Evolutionary conservation across 2,329 filamentous ascomycete genomes (phyloP).

Genomic region (Exophiala bonariae): DNA sequence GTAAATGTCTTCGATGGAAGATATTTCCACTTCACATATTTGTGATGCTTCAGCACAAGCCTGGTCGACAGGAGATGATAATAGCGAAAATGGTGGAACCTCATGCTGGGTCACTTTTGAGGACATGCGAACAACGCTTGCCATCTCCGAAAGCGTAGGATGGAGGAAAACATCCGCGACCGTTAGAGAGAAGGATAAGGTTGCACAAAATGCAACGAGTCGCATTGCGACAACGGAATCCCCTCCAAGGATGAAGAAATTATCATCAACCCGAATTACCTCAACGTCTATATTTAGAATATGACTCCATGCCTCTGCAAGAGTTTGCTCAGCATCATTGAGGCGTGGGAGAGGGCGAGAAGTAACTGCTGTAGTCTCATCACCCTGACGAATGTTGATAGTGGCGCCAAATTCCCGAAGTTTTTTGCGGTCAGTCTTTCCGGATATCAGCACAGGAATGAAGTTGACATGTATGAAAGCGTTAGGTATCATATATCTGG

Average conservation of each 20-base stretch:
- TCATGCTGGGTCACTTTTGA: constrained; percentile 11
- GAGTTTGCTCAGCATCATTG: constrained; percentile 7
- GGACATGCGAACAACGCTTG: constrained; percentile 38
- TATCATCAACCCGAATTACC: constrained; percentile 37
- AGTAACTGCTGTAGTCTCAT: constrained; percentile 20
- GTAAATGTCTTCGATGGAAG: constrained; percentile 40
- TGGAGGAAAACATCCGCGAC: constrained; percentile 34
- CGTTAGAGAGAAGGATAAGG: constrained; percentile 23
- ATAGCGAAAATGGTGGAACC: constrained; percentile 21
- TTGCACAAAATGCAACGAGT: constrained; percentile 28
- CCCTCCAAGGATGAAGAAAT: constrained; percentile 35
- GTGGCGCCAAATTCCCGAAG: constrained; percentile 27
- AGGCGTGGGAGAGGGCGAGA: constrained; percentile 1
- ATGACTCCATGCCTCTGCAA: constrained; percentile 33
- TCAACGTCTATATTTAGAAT: constrained; percentile 32
- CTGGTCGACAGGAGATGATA: constrained; percentile 35
- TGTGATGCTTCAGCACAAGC: constrained; percentile 39
- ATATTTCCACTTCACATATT: constrained; percentile 34
- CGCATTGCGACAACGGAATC: constrained; percentile 35
- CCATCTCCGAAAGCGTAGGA: constrained; percentile 47
- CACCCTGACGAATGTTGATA: constrained; percentile 35
- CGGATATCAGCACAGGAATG: constrained; percentile 34
- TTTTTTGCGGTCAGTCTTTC: constrained; percentile 37
- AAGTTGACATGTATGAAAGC: constrained; percentile 34
- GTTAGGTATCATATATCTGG: constrained; percentile 37